Conservation (phyloP, 2,329 filamentous ascomycete species). For the Penicillium brasilianum region DNA sequence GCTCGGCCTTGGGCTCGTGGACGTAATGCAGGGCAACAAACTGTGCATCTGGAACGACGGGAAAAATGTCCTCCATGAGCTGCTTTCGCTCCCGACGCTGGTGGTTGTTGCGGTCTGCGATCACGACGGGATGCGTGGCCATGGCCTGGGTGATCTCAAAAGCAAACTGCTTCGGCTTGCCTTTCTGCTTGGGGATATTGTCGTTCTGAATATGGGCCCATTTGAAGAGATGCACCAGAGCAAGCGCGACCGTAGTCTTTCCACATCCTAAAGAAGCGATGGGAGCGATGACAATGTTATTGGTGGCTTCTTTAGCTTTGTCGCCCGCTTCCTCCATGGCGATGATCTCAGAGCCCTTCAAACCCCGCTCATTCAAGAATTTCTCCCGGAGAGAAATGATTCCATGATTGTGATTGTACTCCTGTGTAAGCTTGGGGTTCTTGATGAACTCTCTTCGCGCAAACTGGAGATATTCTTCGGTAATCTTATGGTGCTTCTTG, state of each 20-base stretch:
- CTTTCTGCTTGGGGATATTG: conserved; percentile 79
- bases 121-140: conserved; percentile 70
- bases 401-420: conserved; percentile 86
- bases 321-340: conserved; percentile 63
- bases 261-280: conserved; percentile 94
- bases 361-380: conserved; percentile 80
- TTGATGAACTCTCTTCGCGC: conserved; percentile 73
- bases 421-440: conserved; percentile 69
- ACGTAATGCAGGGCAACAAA: conserved; percentile 89
- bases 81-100: conserved; percentile 86
- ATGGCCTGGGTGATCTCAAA: conserved; percentile 70
- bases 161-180: conserved; percentile 78
- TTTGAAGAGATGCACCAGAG: conserved; percentile 78
- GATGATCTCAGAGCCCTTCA: conserved; percentile 89
- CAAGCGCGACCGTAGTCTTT: conserved; percentile 90
- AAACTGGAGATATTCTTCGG: conserved; percentile 85
- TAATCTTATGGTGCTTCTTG: conserved; percentile 88
- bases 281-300: conserved; percentile 81
- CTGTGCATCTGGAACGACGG: conserved; percentile 65
- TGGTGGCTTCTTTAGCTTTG: conserved; percentile 58
- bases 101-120: conserved; percentile 95
- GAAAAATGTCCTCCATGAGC: conserved; percentile 76
- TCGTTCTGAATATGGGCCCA: conserved; percentile 98
- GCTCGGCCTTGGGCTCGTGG: conserved; percentile 66
- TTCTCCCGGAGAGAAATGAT: conserved; percentile 91